These are phyloP conservation scores for Garcia nutans DNA, from an alignment of 345 rosid species.

Conservation along the genomic window DNA sequence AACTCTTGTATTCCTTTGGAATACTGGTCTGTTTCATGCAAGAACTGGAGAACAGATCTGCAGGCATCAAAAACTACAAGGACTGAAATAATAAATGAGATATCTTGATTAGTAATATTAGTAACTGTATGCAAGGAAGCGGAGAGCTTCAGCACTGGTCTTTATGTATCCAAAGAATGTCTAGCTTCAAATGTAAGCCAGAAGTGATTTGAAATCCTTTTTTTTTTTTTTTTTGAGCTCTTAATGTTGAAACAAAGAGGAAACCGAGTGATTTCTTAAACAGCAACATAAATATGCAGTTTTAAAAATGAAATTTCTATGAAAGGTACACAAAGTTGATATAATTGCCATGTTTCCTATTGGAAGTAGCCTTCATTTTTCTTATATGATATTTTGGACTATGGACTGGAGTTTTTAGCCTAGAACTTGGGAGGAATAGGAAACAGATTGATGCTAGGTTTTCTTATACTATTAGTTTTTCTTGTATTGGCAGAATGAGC, in stretches of 20 bases:
- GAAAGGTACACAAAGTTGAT: not conserved
- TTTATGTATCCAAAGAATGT: not conserved
- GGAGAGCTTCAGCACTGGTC: not conserved
- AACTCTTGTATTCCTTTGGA: not conserved
- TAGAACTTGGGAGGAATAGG: not conserved
- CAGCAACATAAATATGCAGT: not conserved
- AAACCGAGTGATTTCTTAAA: not conserved
- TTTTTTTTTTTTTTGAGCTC: not conserved
- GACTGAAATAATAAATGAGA: not conserved
- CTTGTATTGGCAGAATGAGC: conserved; percentile 56
- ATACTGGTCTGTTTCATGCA: not conserved
- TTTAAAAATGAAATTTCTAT: not conserved
- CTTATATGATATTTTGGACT: not conserved
- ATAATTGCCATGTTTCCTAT: not conserved
- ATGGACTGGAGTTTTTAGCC: not conserved
- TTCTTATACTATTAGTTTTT: not conserved
- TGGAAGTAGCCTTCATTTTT: not conserved
- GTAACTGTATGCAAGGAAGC: not conserved
- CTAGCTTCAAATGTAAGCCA: not conserved
- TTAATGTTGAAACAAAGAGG: not conserved
- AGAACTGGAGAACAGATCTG: not conserved
- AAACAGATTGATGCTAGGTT: not conserved
- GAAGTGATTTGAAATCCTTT: not conserved
- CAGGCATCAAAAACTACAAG: not conserved
- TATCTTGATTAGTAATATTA: not conserved